Percentiles rank a stretch among this genome's conserved stretches.
phyloP scores from a whole-genome alignment of 805 yeast species.

The Candida golubevii region DNA sequence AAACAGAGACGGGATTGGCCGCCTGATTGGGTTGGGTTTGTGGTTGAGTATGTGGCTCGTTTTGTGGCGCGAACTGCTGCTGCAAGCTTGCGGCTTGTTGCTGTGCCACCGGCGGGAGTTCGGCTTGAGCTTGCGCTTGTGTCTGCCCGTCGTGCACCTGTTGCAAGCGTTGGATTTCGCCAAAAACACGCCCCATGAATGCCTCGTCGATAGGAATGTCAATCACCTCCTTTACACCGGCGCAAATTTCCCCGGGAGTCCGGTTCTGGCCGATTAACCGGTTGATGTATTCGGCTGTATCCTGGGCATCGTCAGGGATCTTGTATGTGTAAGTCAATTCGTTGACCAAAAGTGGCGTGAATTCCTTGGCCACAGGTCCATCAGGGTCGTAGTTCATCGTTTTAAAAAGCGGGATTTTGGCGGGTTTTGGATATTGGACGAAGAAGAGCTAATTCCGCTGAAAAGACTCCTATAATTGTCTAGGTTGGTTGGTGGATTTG shows the following conservation, averaged over 20 bases:
- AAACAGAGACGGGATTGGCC: slow-evolving; percentile 2
- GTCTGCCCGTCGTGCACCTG: not conserved
- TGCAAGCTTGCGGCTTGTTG: slow-evolving; percentile 9
- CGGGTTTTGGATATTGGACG: not conserved
- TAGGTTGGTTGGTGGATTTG: too few relatives aligned
- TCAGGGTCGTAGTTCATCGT: slow-evolving; percentile 36
- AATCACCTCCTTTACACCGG: slow-evolving; percentile 58
- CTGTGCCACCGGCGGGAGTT: slow-evolving; percentile 5
- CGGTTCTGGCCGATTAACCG: slow-evolving; percentile 67
- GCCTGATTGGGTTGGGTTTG: not conserved
- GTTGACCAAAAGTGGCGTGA: slow-evolving; percentile 30
- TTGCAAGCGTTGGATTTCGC: slow-evolving; percentile 41
- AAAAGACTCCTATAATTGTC: too few relatives aligned
- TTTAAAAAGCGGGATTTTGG: not conserved
- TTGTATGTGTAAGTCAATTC: slow-evolving; percentile 34
- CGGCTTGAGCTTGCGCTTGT: slow-evolving; percentile 5
- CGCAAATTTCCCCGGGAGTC: slow-evolving; percentile 53
- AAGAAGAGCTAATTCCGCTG: too few relatives aligned
- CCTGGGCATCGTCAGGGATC: slow-evolving; percentile 37
- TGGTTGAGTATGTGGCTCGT: not conserved
- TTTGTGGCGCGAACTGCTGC: slow-evolving; percentile 4
- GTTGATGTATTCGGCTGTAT: slow-evolving; percentile 63
- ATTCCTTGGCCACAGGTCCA: slow-evolving; percentile 34
- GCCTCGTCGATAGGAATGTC: slow-evolving; percentile 55
- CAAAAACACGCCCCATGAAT: slow-evolving; percentile 54